These are phyloP conservation scores for Diaporthe citrichinensis DNA, from an alignment of 2,329 filamentous ascomycete genomes.

Conservation along the genomic window DNA sequence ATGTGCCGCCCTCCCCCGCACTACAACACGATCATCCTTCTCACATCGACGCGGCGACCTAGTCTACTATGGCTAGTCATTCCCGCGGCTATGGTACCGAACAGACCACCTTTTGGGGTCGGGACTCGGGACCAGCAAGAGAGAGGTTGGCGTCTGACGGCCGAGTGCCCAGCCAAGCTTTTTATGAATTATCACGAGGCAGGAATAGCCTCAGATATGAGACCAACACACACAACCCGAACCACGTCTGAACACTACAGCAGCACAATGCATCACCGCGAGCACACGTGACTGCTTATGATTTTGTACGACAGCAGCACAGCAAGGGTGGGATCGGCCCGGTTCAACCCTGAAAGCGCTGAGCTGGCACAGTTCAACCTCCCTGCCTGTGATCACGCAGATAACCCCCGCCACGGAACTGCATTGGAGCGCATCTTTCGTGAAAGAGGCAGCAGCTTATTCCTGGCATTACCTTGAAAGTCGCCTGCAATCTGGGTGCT, in stretches of 20 bases:
- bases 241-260: conserved; percentile 38
- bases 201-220: conserved; percentile 36
- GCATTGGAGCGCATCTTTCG: conserved; percentile 30
- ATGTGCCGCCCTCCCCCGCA: conserved; percentile 36
- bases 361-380: conserved; percentile 9
- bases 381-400: conserved; percentile 17
- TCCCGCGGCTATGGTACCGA: conserved; percentile 35
- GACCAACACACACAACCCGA: conserved; percentile 30
- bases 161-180: conserved; percentile 30
- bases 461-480: background rate
- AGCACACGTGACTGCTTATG: conserved; percentile 38
- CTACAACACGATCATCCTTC: conserved; percentile 34
- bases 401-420: conserved; percentile 14
- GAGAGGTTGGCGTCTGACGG: conserved; percentile 27
- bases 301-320: conserved; percentile 26
- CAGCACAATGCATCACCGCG: conserved; percentile 36
- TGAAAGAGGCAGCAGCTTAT: conserved; percentile 2
- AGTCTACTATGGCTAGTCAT: conserved; percentile 32
- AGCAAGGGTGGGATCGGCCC: conserved; percentile 21
- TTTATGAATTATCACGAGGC: conserved; percentile 26
- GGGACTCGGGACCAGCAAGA: conserved; percentile 32
- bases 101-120: conserved; percentile 23
- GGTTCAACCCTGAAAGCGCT: conserved; percentile 9
- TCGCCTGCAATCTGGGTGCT: conserved; percentile 10
- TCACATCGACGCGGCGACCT: conserved; percentile 28